Conservation (phyloP, 495 filamentous ascomycete genomes). For the Neurospora pannonica region DNA sequence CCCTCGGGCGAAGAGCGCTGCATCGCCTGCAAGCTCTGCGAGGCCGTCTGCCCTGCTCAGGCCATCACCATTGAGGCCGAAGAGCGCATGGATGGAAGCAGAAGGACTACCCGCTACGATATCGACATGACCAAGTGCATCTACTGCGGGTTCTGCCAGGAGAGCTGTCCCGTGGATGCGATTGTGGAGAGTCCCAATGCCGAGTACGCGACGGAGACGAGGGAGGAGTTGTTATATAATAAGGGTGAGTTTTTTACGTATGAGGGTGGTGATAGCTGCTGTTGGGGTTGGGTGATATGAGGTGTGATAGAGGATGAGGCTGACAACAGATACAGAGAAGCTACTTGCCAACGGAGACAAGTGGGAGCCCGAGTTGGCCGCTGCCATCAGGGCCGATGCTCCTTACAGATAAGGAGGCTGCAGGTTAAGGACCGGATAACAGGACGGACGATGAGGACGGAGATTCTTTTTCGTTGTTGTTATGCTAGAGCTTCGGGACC, state of each 20-base stretch:
- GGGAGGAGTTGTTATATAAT: slow-evolving; percentile 96
- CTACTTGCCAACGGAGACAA: slow-evolving; percentile 84
- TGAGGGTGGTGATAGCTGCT: not conserved
- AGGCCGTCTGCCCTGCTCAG: slow-evolving; percentile 92
- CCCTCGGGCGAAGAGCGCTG: slow-evolving; percentile 96
- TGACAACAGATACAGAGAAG: slow-evolving; percentile 40
- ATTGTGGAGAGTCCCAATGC: slow-evolving; percentile 97
- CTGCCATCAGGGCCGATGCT: slow-evolving; percentile 77
- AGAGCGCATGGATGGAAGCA: slow-evolving; percentile 88
- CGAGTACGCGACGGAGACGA: slow-evolving; percentile 94
- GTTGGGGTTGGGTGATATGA: too few species aligned
- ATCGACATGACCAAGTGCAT: slow-evolving; percentile 99
- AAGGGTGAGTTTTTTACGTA: slow-evolving; percentile 52
- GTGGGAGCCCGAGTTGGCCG: slow-evolving; percentile 96
- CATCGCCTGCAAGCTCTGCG: slow-evolving; percentile 98
- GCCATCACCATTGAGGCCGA: slow-evolving; percentile 98
- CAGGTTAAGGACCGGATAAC: not conserved
- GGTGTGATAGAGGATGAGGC: too few species aligned
- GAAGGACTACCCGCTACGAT: slow-evolving; percentile 93
- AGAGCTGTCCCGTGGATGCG: slow-evolving; percentile 95
- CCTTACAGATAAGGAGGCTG: slow-evolving; percentile 61
- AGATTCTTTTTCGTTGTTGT: not conserved
- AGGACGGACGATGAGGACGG: not conserved
- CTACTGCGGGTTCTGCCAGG: slow-evolving; percentile 98
- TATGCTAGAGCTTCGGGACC: not conserved